Conservation (phyloP, 2,329 filamentous ascomycete species). For the Pochonia chlamydosporia region DNA sequence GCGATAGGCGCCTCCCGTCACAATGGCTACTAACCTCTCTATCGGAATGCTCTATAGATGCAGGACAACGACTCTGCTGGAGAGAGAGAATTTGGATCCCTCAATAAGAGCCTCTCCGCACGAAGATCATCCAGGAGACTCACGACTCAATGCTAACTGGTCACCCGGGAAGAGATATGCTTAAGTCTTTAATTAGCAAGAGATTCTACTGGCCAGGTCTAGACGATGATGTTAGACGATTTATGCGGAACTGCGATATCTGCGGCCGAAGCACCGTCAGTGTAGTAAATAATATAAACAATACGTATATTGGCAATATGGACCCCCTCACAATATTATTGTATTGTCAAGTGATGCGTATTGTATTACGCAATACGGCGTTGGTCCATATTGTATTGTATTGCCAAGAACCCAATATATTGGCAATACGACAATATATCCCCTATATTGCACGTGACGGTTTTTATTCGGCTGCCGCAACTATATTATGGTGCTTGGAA, state of each 20-base stretch:
- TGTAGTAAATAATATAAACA: too few relatives aligned
- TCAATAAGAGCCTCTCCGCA: neutral
- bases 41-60: neutral
- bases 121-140: neutral
- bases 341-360: too few relatives aligned
- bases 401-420: too few relatives aligned
- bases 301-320: too few relatives aligned
- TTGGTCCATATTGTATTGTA: too few relatives aligned
- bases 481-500: too few relatives aligned
- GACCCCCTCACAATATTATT: too few relatives aligned
- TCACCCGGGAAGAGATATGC: neutral
- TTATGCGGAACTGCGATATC: neutral
- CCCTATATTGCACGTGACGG: too few relatives aligned
- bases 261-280: neutral
- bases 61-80: neutral
- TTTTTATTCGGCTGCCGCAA: too few relatives aligned
- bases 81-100: neutral
- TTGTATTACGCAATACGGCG: too few relatives aligned
- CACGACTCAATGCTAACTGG: neutral
- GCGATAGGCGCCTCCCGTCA: neutral
- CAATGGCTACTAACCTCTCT: neutral
- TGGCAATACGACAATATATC: too few relatives aligned
- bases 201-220: neutral
- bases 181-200: neutral
- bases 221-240: neutral